Base-by-base conservation (phyloP, 208 protist species). In the Acanthamoeba sp. region DNA sequence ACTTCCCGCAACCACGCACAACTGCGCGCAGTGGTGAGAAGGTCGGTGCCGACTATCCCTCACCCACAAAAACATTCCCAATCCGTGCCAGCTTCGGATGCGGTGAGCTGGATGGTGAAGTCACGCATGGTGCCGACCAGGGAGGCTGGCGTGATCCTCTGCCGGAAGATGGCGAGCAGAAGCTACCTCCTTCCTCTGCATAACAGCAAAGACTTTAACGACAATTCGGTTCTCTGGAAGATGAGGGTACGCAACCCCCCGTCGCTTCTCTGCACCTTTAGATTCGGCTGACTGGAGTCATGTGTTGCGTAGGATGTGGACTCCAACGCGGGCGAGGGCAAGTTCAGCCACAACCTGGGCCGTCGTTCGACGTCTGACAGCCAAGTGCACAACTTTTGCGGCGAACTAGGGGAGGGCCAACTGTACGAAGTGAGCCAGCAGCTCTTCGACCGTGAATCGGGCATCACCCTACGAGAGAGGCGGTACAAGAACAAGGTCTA, bases 221-320 rank as follows among this genome's bases (percentile, higher is more conserved):
- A 89, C 80, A 89, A 89, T 24, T 66, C 80, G 55, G 80, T 89
- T 16, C 80, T 89, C 12, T 89, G 80, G 80, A 89, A 89, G 36
- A 34, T 89, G 40, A 52, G 32, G 42, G 80, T 89, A n/a, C 29
- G 40, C 29, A 27, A 32, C 66, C 1, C 34, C 0, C 16, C 27
- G 6, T 52, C 12, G 6, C 27, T 20, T 45, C 0, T 36, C 7
- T 84, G 20, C n/a, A 0, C 16, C 38, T 6, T 32, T 14, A 0
- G 24, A 24, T 38, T 1, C 0, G 45, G 32, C 16, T 24, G 32
- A 42, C 29, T 12, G 29, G 7, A 1, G 3, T 32, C 24, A 12
- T n/a, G 14, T 4, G 2, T 85, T 10, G n/a, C 40, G 34, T 36
- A 52, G 48, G 48, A 52, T 52, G 48, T 52, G 80, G 80, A 62